Percentiles rank a stretch among this genome's conserved stretches.
Evolutionary conservation across 139 green algal genomes (phyloP).

Genomic region (Nannochloris sp.): DNA sequence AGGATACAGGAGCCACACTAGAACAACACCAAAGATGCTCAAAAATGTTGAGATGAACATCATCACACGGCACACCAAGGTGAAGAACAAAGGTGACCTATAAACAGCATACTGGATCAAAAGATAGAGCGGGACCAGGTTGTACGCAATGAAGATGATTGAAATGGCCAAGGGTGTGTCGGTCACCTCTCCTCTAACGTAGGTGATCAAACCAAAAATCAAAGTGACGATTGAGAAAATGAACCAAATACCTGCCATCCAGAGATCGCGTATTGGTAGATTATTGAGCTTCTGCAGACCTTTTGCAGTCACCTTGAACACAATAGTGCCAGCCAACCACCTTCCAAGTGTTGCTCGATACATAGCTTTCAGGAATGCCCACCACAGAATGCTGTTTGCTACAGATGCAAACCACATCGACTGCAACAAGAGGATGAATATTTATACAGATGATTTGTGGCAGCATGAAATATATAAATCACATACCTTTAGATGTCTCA

Average conservation of each 20-base stretch:
- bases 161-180: constrained; percentile 34
- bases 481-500: constrained; percentile 22
- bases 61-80: constrained; percentile 15
- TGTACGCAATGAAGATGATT: constrained; percentile 43
- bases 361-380: constrained; percentile 49
- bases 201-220: constrained; percentile 34
- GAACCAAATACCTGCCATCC: constrained; percentile 20
- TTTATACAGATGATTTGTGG: not conserved
- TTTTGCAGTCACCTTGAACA: constrained; percentile 57
- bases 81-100: constrained; percentile 16
- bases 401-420: constrained; percentile 43
- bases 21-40: constrained; percentile 25
- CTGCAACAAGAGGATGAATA: constrained; percentile 13
- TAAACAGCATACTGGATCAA: constrained; percentile 34
- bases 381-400: constrained; percentile 45
- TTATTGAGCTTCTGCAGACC: constrained; percentile 25
- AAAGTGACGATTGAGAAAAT: constrained; percentile 20
- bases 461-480: not conserved
- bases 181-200: constrained; percentile 11
- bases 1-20: constrained; percentile 48
- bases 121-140: constrained; percentile 39
- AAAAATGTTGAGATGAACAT: constrained; percentile 21
- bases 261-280: constrained; percentile 28
- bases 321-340: constrained; percentile 26
- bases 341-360: constrained; percentile 31